Conservation (phyloP, 768 basidiomycete species). For the Leccinellum luteum region DNA sequence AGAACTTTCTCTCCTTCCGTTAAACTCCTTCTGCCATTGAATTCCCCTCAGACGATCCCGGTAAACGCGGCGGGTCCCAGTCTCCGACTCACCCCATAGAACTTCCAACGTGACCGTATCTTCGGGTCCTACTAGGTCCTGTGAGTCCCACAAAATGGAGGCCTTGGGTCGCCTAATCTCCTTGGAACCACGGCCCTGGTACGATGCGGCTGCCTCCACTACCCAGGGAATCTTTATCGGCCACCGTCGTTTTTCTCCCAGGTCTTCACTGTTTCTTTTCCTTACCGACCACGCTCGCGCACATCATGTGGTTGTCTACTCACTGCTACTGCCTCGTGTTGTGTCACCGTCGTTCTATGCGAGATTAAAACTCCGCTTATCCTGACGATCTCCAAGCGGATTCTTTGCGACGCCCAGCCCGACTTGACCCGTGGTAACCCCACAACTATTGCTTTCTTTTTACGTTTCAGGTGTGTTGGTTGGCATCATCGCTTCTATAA, state of each 20-base stretch:
- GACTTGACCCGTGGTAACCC: slow-evolving; percentile 6
- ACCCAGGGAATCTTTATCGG: not conserved
- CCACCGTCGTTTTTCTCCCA: not conserved
- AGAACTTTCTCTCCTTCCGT: not conserved
- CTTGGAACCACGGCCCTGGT: not conserved
- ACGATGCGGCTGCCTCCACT: not conserved
- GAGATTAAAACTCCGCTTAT: slow-evolving; percentile 16
- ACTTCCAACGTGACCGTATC: not conserved
- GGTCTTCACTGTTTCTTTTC: too few relatives aligned
- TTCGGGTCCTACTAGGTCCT: not conserved
- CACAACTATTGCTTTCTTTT: not conserved
- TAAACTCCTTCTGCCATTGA: not conserved
- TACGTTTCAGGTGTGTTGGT: slow-evolving; percentile 12
- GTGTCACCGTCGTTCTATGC: not conserved
- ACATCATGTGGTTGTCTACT: not conserved
- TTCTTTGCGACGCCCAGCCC: not conserved
- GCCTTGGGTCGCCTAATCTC: not conserved
- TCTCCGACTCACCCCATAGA: not conserved
- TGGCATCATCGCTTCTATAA: not conserved
- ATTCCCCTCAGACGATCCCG: not conserved
- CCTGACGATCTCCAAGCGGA: not conserved
- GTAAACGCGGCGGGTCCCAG: not conserved
- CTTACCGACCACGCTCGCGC: not conserved
- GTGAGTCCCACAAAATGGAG: not conserved
- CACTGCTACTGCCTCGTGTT: not conserved